Evolutionary conservation across 768 basidiomycete species (phyloP).

Genomic region (Termitomyces sp.): DNA sequence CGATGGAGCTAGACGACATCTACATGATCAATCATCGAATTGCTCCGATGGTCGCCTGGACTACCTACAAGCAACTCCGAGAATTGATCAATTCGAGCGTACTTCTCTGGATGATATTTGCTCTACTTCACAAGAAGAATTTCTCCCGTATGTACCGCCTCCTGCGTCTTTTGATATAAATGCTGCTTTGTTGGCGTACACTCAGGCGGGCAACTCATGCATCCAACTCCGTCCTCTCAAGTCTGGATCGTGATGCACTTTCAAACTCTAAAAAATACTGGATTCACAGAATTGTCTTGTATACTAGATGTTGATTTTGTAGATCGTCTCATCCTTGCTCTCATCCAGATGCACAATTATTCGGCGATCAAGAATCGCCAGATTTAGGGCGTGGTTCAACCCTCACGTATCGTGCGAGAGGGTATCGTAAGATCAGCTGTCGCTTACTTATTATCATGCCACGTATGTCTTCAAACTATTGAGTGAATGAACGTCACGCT

Average conservation of each 20-base stretch:
- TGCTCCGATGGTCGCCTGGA: neutral
- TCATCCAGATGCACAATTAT: neutral
- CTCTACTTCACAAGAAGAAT: slow-evolving; percentile 1
- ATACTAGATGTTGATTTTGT: slow-evolving; percentile 5
- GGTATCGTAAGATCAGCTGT: slow-evolving; percentile 59
- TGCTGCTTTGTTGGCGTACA: slow-evolving; percentile 6
- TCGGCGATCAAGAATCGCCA: slow-evolving; percentile 28
- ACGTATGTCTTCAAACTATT: slow-evolving; percentile 68
- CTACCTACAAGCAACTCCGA: neutral
- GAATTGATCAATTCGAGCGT: neutral
- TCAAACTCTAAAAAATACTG: neutral
- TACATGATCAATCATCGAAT: neutral
- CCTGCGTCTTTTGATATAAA: slow-evolving; percentile 8
- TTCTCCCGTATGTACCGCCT: neutral
- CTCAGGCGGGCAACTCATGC: neutral
- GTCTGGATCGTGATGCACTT: neutral
- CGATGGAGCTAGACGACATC: neutral
- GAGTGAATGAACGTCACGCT: neutral
- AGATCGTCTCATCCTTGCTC: neutral
- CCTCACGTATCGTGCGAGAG: slow-evolving; percentile 46
- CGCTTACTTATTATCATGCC: slow-evolving; percentile 64
- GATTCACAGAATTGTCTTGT: neutral
- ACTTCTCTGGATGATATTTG: neutral
- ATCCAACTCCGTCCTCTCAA: neutral
- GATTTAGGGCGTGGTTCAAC: slow-evolving; percentile 38